Conservation (phyloP, 169 alveolate genomes). For the Eimeria sp. region DNA sequence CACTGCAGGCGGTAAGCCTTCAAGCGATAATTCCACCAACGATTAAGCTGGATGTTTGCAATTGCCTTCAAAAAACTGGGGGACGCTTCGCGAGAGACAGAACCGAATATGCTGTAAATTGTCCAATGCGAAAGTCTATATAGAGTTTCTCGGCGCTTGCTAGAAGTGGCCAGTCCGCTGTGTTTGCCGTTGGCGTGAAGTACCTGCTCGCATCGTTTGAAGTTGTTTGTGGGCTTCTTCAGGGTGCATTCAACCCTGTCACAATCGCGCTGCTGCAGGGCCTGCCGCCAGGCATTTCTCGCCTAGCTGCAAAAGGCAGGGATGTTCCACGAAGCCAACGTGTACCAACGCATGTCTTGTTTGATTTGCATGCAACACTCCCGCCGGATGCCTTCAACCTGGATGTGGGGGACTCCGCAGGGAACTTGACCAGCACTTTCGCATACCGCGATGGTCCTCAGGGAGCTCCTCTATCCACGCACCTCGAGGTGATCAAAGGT, state of each 20-base stretch:
- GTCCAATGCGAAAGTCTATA: not conserved
- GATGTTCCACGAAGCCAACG: conserved; percentile 25
- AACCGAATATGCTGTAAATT: not conserved
- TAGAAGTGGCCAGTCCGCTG: not conserved
- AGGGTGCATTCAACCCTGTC: conserved; percentile 78
- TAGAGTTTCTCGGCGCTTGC: not conserved
- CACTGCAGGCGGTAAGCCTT: conserved; percentile 62
- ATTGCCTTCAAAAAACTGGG: not conserved
- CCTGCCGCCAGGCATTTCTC: conserved; percentile 75
- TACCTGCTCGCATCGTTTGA: not conserved
- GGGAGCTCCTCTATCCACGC: conserved; percentile 64
- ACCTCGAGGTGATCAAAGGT: conserved; percentile 60
- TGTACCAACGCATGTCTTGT: conserved; percentile 72
- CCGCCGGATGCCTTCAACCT: conserved; percentile 62
- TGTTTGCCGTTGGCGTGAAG: too few relatives aligned
- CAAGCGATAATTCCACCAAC: not conserved
- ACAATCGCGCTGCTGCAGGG: conserved; percentile 75
- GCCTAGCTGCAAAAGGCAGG: conserved; percentile 50
- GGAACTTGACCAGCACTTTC: conserved; percentile 70
- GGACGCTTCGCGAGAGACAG: not conserved
- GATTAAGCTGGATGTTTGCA: not conserved
- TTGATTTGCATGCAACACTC: conserved; percentile 59
- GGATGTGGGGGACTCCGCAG: conserved; percentile 57
- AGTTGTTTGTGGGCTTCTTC: not conserved
- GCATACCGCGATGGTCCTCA: conserved; percentile 75